Percentiles rank a stretch among this genome's conserved stretches.
These are phyloP conservation scores for Fistulinella staudtii DNA, from an alignment of 1,284 basidiomycete genomes.

Conservation along the genomic window DNA sequence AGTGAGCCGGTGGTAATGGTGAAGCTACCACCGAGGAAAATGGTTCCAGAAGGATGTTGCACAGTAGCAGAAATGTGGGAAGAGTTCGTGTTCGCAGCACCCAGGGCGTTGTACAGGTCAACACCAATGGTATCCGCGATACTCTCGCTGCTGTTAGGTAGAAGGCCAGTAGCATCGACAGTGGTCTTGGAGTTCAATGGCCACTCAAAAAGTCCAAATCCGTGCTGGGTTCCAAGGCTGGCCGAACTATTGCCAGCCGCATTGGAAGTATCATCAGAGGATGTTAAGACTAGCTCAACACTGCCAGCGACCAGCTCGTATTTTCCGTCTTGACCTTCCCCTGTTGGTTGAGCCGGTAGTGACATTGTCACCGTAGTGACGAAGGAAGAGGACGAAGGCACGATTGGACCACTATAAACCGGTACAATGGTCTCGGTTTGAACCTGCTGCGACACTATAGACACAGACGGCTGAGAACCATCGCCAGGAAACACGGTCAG, in stretches of 20 bases:
- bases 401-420: slow-evolving; percentile 81
- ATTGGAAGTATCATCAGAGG: slow-evolving; percentile 47
- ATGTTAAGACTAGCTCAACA: slow-evolving; percentile 70
- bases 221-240: slow-evolving; percentile 35
- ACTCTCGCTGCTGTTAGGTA: slow-evolving; percentile 75
- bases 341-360: slow-evolving; percentile 57
- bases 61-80: slow-evolving; percentile 53
- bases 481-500: slow-evolving; percentile 80
- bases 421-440: slow-evolving; percentile 55
- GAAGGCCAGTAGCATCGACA: slow-evolving; percentile 53
- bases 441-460: slow-evolving; percentile 73
- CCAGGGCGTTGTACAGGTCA: slow-evolving; percentile 53
- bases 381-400: slow-evolving; percentile 70
- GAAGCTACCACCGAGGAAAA: slow-evolving; percentile 83
- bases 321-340: slow-evolving; percentile 58
- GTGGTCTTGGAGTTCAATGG: slow-evolving; percentile 43
- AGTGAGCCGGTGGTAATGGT: slow-evolving; percentile 54
- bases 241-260: slow-evolving; percentile 31
- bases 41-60: slow-evolving; percentile 57
- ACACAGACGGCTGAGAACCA: slow-evolving; percentile 60
- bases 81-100: slow-evolving; percentile 37
- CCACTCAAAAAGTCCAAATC: slow-evolving; percentile 83
- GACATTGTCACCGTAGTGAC: slow-evolving; percentile 71
- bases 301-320: slow-evolving; percentile 82
- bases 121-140: slow-evolving; percentile 62